phyloP scores from a whole-genome alignment of 1,139 yeast genomes.

The Candida sanyaensis region DNA sequence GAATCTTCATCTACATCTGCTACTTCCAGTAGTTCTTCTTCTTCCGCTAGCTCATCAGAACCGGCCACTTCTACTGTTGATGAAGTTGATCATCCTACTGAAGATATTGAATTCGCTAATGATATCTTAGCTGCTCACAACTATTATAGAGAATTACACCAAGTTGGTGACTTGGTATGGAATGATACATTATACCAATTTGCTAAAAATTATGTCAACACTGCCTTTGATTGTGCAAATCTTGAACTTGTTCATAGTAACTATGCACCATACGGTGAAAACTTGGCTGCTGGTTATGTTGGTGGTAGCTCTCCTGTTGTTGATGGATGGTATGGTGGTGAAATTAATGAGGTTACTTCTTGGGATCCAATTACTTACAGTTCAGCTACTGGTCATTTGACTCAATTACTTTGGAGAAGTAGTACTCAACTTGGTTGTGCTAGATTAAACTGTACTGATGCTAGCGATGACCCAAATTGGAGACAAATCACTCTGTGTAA shows the following conservation, averaged over 20 bases:
- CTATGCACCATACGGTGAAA: constrained; percentile 77
- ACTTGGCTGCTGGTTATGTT: constrained; percentile 75
- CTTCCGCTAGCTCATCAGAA: constrained; percentile 18
- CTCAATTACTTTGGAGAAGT: constrained; percentile 82
- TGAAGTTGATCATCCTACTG: constrained; percentile 8
- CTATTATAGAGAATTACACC: constrained; percentile 54
- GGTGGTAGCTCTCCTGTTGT: constrained; percentile 48
- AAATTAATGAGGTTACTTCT: neutral
- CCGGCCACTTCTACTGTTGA: constrained; percentile 19
- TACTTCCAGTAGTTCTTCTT: constrained; percentile 7
- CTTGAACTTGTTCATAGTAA: constrained; percentile 53
- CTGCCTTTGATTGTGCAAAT: constrained; percentile 50
- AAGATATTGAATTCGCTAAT: constrained; percentile 24
- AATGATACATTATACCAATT: constrained; percentile 45
- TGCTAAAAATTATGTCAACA: constrained; percentile 48
- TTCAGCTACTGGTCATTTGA: constrained; percentile 67
- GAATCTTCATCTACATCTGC: constrained; percentile 17
- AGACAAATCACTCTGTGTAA: constrained; percentile 69
- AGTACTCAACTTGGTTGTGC: constrained; percentile 77
- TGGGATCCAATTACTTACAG: constrained; percentile 13
- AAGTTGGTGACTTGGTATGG: constrained; percentile 51
- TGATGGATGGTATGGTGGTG: constrained; percentile 72
- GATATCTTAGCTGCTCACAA: constrained; percentile 53
- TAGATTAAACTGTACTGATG: constrained; percentile 48
- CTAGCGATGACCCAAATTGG: constrained; percentile 24